These are phyloP conservation scores for Fragaria ananassa DNA, from an alignment of 306 rosid genomes.

Conservation along the genomic window DNA sequence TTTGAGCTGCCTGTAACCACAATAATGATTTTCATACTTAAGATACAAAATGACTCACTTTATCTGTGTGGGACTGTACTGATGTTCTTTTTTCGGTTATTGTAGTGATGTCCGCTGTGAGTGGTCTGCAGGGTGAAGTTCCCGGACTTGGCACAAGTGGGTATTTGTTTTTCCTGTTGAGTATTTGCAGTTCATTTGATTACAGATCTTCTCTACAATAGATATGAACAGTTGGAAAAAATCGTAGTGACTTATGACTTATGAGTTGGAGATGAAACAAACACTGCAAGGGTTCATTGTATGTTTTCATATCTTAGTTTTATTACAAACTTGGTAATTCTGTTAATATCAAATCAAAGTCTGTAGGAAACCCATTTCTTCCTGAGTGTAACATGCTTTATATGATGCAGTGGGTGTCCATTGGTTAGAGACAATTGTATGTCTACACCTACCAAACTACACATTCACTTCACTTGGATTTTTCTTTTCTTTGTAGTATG, in stretches of 20 bases:
- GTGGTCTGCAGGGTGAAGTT: constrained; percentile 78
- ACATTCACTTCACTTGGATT: background rate
- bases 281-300: background rate
- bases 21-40: constrained; percentile 9
- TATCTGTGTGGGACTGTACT: background rate
- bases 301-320: background rate
- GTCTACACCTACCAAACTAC: constrained; percentile 1
- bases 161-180: constrained; percentile 35
- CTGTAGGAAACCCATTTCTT: background rate
- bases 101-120: constrained; percentile 90
- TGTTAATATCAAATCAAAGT: background rate
- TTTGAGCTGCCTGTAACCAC: background rate
- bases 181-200: constrained; percentile 13
- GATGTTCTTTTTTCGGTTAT: constrained; percentile 23
- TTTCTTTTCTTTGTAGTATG: background rate
- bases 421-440: background rate
- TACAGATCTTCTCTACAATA: background rate
- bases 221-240: background rate
- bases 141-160: constrained; percentile 68
- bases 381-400: background rate
- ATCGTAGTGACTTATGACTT: background rate
- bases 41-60: background rate
- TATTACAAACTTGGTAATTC: background rate
- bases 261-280: background rate
- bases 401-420: background rate